A percentile compares a stretch with the other conserved stretches of the same genome.
Evolutionary conservation across 2,329 filamentous ascomycete genomes (phyloP).

Genomic region (Beauveria scarabaeidicola): DNA sequence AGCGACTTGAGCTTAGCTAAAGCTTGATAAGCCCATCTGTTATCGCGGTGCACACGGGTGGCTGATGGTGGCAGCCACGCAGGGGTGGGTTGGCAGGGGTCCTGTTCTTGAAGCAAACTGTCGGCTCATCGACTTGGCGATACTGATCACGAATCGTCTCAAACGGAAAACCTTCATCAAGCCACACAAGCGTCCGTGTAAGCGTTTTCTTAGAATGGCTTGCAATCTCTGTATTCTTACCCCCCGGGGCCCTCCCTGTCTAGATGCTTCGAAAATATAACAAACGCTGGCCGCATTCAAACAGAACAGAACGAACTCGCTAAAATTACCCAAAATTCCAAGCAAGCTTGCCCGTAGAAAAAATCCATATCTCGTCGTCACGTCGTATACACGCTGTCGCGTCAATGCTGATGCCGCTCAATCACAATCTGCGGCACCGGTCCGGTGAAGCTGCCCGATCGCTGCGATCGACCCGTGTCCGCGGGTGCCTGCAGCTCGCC

Average conservation of each 20-base stretch:
- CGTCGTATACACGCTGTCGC: neutral
- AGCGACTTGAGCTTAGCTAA: slow-evolving; percentile 19
- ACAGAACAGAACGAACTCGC: neutral
- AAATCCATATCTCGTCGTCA: neutral
- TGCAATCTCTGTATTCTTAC: neutral
- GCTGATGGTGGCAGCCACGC: neutral
- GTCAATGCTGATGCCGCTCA: slow-evolving; percentile 9
- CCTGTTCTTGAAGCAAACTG: neutral
- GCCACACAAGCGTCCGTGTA: too few relatives aligned
- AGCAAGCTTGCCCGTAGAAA: neutral
- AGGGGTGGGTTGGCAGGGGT: too few relatives aligned
- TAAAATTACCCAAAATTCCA: neutral
- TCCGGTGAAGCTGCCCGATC: neutral
- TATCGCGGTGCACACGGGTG: neutral
- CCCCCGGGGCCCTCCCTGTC: neutral
- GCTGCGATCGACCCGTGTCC: neutral
- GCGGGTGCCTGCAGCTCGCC: neutral
- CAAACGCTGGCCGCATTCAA: neutral
- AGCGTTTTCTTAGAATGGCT: too few relatives aligned
- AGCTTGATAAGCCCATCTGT: slow-evolving; percentile 18
- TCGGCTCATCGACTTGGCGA: neutral
- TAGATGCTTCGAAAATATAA: neutral
- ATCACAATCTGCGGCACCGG: slow-evolving; percentile 13
- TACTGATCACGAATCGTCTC: too few relatives aligned
- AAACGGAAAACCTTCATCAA: too few relatives aligned